Base-by-base conservation (phyloP, 2,329 filamentous ascomycete species). In the Botrytis fragariae region DNA sequence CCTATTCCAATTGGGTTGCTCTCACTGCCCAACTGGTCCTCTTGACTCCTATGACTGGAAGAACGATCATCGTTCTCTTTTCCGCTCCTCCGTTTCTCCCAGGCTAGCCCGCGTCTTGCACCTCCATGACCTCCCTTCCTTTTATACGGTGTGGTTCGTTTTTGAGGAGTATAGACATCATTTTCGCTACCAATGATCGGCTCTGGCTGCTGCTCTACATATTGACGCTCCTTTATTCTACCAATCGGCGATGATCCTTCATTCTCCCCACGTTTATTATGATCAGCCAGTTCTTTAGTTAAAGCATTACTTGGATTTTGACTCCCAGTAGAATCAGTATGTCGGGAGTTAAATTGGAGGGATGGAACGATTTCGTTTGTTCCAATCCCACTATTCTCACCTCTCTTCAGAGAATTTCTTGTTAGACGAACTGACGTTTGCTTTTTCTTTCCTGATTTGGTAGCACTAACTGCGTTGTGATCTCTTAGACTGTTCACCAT, bases 311-410 rank as follows among this genome's bases (percentile, higher is more conserved):
- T 54, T 18, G 6, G 2, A 8, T 54, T 29, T 8, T 18, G 51
- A 54, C 14, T 18, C 12, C 4, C 6, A 16, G 12, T 0, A 18
- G 5, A 29, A 18, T n/a, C 5, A 29, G 8, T 54, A 2, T 18
- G 12, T 18, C 14, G n/a, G 2, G 51, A 3, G n/a, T 7, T 18
- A 16, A 18, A 0, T 3, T 29, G 2, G 6, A n/a, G 14, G n/a
- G n/a, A 1, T 7, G 2, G n/a, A 54, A 29, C 3, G 3, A 7
- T 29, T 54, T 29, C 51, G 6, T 54, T 29, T 29, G n/a, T 18
- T 18, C 14, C 51, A 54, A 18, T 3, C 14, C 51, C 14, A 3
- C 14, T 6, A 18, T 18, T 54, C n/a, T 29, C 51, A 8, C 14
- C 6, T 8, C 25, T 54, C 51, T 6, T 54, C n/a, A 4, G 51